A percentile compares a stretch with the other conserved stretches of the same genome.
Evolutionary conservation across 2,329 filamentous ascomycete species (phyloP).

Genomic region (Phaeosphaeria sp.): DNA sequence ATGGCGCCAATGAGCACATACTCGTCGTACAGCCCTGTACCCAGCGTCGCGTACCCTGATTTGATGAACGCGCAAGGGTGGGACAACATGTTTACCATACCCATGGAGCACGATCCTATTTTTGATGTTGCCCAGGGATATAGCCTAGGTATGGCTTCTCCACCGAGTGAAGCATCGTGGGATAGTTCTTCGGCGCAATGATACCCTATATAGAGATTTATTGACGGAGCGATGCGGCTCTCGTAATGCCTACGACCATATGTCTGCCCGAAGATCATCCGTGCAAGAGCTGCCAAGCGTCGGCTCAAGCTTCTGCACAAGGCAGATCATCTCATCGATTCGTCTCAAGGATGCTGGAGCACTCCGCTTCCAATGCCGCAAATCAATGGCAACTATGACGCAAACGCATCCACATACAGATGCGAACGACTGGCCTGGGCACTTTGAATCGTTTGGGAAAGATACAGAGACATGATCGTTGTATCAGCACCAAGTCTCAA

Average conservation of each 20-base stretch:
- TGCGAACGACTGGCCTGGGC: conserved; percentile 1
- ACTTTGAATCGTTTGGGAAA: background rate
- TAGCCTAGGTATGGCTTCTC: conserved; percentile 27
- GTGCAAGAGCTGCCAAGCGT: background rate
- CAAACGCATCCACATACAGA: background rate
- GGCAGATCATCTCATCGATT: background rate
- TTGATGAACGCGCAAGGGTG: conserved; percentile 36
- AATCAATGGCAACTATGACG: background rate
- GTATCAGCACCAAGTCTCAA: conserved; percentile 28
- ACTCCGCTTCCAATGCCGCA: background rate
- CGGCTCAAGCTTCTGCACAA: background rate
- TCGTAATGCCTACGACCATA: too few relatives aligned
- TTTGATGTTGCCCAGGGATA: conserved; percentile 27
- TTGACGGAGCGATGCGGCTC: too few relatives aligned
- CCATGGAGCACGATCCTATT: conserved; percentile 32
- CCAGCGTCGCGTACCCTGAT: conserved; percentile 32
- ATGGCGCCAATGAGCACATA: conserved; percentile 27
- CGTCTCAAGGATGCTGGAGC: background rate
- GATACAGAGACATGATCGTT: conserved; percentile 16
- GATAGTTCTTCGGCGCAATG: conserved; percentile 17
- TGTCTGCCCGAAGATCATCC: background rate
- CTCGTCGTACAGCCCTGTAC: conserved; percentile 20
- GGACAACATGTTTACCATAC: conserved; percentile 35
- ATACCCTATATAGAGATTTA: background rate
- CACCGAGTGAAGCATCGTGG: conserved; percentile 27